A percentile compares a stretch with the other conserved stretches of the same genome.
phyloP scores from a whole-genome alignment of 169 alveolate genomes.

The Cyclospora cayetanensis region DNA sequence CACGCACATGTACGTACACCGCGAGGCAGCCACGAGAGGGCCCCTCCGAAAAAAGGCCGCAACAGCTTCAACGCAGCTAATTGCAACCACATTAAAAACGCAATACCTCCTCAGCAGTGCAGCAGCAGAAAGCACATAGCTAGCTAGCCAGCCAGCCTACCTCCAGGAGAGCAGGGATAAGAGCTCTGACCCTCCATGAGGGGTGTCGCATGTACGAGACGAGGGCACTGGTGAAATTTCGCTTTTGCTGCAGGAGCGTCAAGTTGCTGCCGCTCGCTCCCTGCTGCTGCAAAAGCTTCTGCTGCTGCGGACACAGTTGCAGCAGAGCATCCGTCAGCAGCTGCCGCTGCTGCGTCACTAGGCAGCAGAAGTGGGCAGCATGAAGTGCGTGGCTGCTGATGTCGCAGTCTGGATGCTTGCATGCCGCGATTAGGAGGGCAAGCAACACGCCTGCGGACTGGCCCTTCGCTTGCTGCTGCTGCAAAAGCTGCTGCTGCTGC shows the following conservation, averaged over 20 bases:
- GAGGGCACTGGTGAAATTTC: background rate
- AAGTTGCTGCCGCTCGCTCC: background rate
- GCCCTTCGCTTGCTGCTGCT: background rate
- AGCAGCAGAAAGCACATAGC: background rate
- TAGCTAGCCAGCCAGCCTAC: background rate
- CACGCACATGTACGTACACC: too few relatives aligned
- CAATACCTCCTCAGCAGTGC: too few relatives aligned
- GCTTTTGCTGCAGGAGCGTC: background rate
- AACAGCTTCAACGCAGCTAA: background rate
- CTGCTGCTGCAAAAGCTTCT: background rate
- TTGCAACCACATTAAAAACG: background rate
- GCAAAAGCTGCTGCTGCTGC: background rate
- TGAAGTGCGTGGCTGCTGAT: background rate
- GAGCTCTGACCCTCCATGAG: conserved; percentile 15
- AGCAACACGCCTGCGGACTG: background rate
- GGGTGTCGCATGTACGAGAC: conserved; percentile 41
- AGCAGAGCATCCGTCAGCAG: background rate
- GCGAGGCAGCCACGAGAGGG: too few relatives aligned
- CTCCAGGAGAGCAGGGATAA: background rate
- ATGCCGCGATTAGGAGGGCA: background rate
- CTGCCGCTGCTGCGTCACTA: conserved; percentile 17
- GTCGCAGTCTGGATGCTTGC: conserved; percentile 34
- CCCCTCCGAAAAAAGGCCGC: too few relatives aligned
- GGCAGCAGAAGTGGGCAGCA: background rate
- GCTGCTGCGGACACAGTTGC: background rate